Evolutionary conservation across 208 protist species (phyloP).

Genomic region (Trypanosoma brucei): DNA sequence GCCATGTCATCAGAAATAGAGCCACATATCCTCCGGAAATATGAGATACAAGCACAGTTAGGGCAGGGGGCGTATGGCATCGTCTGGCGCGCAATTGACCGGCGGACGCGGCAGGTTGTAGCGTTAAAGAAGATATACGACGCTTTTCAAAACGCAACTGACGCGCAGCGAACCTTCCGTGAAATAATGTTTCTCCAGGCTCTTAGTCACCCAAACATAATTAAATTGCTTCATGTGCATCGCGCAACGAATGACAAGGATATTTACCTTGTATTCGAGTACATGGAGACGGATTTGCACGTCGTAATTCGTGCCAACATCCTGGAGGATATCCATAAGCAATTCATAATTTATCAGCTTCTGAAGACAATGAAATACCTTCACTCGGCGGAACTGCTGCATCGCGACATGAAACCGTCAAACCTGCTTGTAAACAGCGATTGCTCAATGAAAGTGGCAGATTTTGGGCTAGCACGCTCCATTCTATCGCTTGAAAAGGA

Average conservation of each 20-base stretch:
- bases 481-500: conserved; percentile 88
- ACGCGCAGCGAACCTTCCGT: conserved; percentile 93
- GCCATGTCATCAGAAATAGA: conserved; percentile 90
- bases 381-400: conserved; percentile 88
- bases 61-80: conserved; percentile 95
- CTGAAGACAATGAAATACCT: conserved; percentile 96
- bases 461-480: conserved; percentile 97
- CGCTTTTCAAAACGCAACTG: conserved; percentile 92
- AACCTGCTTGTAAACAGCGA: conserved; percentile 92
- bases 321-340: conserved; percentile 96
- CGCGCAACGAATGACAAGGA: conserved; percentile 96
- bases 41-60: conserved; percentile 92
- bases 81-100: conserved; percentile 92
- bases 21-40: conserved; percentile 89
- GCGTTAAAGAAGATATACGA: conserved; percentile 97
- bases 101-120: conserved; percentile 85
- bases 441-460: conserved; percentile 95
- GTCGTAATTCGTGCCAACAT: conserved; percentile 96
- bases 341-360: conserved; percentile 97
- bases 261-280: conserved; percentile 98
- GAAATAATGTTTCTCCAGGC: conserved; percentile 97
- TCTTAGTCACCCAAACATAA: conserved; percentile 96
- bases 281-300: conserved; percentile 95
- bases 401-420: conserved; percentile 93
- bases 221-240: conserved; percentile 95